Base-by-base conservation (phyloP, 148 eudicot species). In the Rhododendron griersonianum region DNA sequence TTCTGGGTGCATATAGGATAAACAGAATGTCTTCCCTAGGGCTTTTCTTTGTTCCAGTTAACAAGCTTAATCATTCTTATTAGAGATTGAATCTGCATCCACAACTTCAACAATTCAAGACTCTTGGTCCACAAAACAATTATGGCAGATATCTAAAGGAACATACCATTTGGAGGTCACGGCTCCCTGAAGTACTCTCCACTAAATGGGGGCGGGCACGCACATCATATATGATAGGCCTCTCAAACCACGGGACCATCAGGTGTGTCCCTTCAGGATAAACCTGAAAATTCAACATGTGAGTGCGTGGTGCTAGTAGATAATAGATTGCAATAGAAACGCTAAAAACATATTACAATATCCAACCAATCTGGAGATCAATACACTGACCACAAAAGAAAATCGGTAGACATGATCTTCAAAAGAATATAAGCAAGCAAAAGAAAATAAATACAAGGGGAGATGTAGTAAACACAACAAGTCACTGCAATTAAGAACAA, bases 181-280 rank as follows among this genome's bases (percentile, higher is more conserved):
- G 99, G 78, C 99, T 96, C 63, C 99, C 99, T 35, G 99, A 93
- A 16, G 98, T 95, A 89, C 98, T 94, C 89, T 96, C 98, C 78
- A 94, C 95, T 57, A 96, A 87, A 88, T 95, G 92, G 82, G 99
- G 99, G 30, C 95, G 95, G 67, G 99, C 98, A 83, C 99, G 98
- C 57, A 96, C 96, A 89, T 96, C 99, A 89, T 96, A 96, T 25
- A 96, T 96, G 78, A 91, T 83, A 9, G 99, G 98, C 86, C 99
- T 95, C 81, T 96, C 99, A 84, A 96, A 90, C 98, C 95, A 96
- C 50, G 99, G 99, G 75, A 95, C 81, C 89, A 95, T 90, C 78
- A 96, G 81, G 87, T 96, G 99, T 78, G 99, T 96, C 15, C 99
- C 99, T 93, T 96, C 99, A 74, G 98, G 99, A 88, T 95, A 96